phyloP scores from a whole-genome alignment of 2,329 filamentous ascomycete species.

The Lomentospora prolificans region DNA sequence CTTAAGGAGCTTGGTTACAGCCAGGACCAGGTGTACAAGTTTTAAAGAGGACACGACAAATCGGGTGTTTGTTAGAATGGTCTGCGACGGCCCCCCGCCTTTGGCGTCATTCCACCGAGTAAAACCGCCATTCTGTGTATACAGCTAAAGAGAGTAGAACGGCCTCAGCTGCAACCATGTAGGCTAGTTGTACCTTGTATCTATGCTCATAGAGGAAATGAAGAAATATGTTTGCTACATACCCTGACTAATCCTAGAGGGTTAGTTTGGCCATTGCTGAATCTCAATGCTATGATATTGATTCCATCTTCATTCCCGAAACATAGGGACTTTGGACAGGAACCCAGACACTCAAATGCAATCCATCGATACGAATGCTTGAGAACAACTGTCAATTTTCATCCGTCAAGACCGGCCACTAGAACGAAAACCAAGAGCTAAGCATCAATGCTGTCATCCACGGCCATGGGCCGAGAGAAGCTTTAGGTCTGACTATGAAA shows the following conservation, averaged over 20 bases:
- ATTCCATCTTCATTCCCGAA: too few species aligned
- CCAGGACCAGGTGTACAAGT: conserved; percentile 86
- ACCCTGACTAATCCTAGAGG: not conserved
- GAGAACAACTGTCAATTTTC: too few species aligned
- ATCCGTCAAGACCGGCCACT: too few species aligned
- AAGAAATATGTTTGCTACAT: not conserved
- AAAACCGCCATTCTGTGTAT: not conserved
- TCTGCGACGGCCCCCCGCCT: not conserved
- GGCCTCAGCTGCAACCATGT: not conserved
- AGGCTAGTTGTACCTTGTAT: not conserved
- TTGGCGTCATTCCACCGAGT: not conserved
- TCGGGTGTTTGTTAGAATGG: not conserved
- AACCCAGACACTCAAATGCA: too few species aligned
- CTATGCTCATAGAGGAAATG: not conserved
- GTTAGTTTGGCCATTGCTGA: too few species aligned
- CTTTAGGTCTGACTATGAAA: too few species aligned
- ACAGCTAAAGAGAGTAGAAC: not conserved
- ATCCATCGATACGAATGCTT: too few species aligned
- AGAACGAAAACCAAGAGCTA: too few species aligned
- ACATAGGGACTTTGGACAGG: too few species aligned
- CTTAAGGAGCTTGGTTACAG: conserved; percentile 70
- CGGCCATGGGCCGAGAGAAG: too few species aligned
- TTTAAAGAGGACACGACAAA: conserved; percentile 35
- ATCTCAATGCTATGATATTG: too few species aligned
- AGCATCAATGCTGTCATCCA: too few species aligned